Conservation (phyloP, 1,284 basidiomycete species). For the Boletellus deceptivus region DNA sequence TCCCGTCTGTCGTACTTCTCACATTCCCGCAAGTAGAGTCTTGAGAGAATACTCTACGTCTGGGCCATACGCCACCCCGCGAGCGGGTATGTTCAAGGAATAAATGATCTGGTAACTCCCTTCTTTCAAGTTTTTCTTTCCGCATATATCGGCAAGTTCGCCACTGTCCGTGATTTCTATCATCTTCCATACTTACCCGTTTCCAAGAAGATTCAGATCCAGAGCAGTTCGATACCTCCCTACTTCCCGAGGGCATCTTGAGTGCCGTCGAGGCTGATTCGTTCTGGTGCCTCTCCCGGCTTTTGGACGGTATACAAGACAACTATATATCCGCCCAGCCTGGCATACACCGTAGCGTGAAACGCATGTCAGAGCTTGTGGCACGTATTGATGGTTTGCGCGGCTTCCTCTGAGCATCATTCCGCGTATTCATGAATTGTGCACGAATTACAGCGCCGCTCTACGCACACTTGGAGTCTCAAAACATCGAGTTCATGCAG, state of each 20-base stretch:
- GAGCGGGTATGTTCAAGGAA: slow-evolving; percentile 95
- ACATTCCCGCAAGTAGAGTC: slow-evolving; percentile 52
- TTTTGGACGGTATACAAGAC: slow-evolving; percentile 95
- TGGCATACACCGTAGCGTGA: slow-evolving; percentile 89
- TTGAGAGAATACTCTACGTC: slow-evolving; percentile 93
- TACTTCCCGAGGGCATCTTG: slow-evolving; percentile 69
- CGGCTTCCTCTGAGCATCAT: not conserved
- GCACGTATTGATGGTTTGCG: slow-evolving; percentile 82
- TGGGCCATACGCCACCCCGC: slow-evolving; percentile 98
- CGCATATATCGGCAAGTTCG: slow-evolving; percentile 77
- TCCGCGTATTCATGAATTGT: not conserved
- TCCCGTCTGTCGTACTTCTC: slow-evolving; percentile 12
- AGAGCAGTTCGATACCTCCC: slow-evolving; percentile 77
- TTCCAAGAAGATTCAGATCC: slow-evolving; percentile 72
- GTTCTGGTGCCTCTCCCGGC: slow-evolving; percentile 93
- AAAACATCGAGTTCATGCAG: slow-evolving; percentile 98
- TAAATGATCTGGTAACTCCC: slow-evolving; percentile 94
- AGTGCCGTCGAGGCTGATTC: slow-evolving; percentile 91
- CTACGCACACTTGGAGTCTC: slow-evolving; percentile 76
- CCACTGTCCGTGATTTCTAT: slow-evolving; percentile 3
- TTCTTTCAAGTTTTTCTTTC: slow-evolving; percentile 94
- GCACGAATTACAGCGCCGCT: slow-evolving; percentile 61
- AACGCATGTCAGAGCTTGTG: slow-evolving; percentile 89
- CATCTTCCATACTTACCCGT: slow-evolving; percentile 6
- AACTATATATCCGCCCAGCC: slow-evolving; percentile 96